phyloP scores from a whole-genome alignment of 75 land plant species.

The Cunninghamia lanceolata region DNA sequence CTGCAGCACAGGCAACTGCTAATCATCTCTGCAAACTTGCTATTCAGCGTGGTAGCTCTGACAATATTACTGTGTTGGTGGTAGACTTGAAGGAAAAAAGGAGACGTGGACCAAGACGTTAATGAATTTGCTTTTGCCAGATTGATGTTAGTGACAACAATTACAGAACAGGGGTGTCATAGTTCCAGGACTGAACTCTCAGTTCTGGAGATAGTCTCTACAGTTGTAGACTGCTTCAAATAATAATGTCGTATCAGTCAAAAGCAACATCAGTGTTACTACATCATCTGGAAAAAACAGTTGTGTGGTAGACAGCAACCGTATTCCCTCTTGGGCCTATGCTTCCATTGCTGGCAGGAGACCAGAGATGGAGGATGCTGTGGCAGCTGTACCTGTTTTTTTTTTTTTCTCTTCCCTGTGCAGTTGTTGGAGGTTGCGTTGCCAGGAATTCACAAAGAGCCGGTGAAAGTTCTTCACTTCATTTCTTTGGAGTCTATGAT shows the following conservation, averaged over 20 bases:
- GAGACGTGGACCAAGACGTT: conserved; percentile 16
- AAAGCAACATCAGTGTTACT: no score
- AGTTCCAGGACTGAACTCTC: no score
- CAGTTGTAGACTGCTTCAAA: no score
- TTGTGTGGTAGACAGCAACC: conserved; percentile 35
- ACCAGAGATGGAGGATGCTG: conserved; percentile 82
- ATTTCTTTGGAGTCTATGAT: conserved; percentile 89
- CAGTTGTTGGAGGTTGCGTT: conserved; percentile 32
- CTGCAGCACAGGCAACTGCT: conserved; percentile 46
- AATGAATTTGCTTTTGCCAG: neutral
- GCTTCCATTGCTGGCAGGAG: conserved; percentile 61
- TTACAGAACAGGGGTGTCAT: no score
- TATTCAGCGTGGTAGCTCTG: conserved; percentile 44
- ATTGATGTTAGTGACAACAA: neutral
- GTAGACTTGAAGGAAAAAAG: conserved; percentile 56
- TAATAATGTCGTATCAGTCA: no score
- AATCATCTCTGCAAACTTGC: conserved; percentile 45
- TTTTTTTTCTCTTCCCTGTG: conserved; percentile 41
- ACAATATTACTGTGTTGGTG: conserved; percentile 66
- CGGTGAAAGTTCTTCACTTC: conserved; percentile 24
- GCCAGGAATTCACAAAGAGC: conserved; percentile 24
- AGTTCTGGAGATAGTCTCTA: no score
- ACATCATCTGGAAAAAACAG: conserved; percentile 7
- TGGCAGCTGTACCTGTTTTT: conserved; percentile 37
- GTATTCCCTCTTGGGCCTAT: conserved; percentile 50